Base-by-base conservation (phyloP, 306 rosid species). In the Echinosophora koreensis region DNA sequence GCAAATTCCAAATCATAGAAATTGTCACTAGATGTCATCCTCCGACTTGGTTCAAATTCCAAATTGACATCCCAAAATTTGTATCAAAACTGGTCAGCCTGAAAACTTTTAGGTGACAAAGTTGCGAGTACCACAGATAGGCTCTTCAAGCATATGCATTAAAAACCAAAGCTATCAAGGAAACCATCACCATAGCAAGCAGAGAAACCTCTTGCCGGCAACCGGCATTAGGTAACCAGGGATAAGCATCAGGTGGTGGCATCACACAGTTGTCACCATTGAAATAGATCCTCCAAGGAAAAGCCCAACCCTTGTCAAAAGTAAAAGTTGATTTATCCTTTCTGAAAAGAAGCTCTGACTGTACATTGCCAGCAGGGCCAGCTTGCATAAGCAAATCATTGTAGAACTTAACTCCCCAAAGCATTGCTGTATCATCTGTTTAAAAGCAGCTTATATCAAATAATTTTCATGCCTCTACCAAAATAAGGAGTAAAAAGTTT, bases 261-360 rank as follows among this genome's bases (percentile, higher is more conserved):
- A 94, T 94, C 77, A 92, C 98, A 63, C 98, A 94, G 38, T 81
- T 86, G 58, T 94, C 97, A 15, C 98, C 98, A n/a, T 94, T 92
- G 84, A 92, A 94, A 83, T 88, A 92, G 81, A 94, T 76, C 70
- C 94, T 87, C 37, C 88, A 84, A 73, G 98, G 97, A 82, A 94
- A 94, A 13, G 93, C 98, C 98, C 98, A 94, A 49, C 96, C 98
- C 72, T 92, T 89, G 6, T 86, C 97, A 27, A 94, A 90, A 59
- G 94, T 90, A 70, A 94, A 94, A 59, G 86, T 83, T 3, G 94
- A 80, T 73, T 77, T 77, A 38, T 89, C 92, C 76, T 94, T 94
- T 22, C 44, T 84, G 72, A 92, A 91, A 30, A 94, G 91, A 64
- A 94, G 77, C 86, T 94, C 98, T 2, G 97, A 90, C 71, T 94